Evolutionary conservation across 352 stramenopile genomes (phyloP), one percentile per base, ranked within the genome.

Genomic region (Phytopythium helicoides): DNA sequence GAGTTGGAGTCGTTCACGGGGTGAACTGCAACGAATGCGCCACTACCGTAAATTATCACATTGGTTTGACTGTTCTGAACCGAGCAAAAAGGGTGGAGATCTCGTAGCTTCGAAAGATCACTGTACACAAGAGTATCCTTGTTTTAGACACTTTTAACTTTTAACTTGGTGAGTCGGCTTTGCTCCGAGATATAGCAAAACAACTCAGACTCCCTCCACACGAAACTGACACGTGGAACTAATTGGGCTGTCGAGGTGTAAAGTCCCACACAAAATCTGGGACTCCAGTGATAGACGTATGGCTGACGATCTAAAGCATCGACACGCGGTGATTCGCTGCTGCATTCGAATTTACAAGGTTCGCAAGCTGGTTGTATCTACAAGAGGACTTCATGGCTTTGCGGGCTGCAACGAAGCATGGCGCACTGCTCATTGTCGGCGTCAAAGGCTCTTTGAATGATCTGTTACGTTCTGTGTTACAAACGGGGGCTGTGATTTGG

Each of bases 161-260:
- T n/a, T n/a, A n/a, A n/a, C n/a, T n/a, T n/a, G 44, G 44, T 6
- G 39, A 51, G 18, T 28, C 44, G 10, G 26, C 44, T 6, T 31
- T 51, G 44, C 44, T 51, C 28, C 44, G 44, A 26, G 44, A 51
- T 19, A 51, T 51, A 25, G 44, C n/a, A 4, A 26, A n/a, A 14
- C 8, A 1, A 12, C 28, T 40, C 8, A 18, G 25, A 16, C 6
- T 28, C 5, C 35, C 22, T 21, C 25, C 31, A 12, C 25, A 51
- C 5, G 28, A 25, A 3, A 31, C 37, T 3, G 44, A 51, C 44
- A 51, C 44, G n/a, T 40, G 28, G 28, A 51, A 22, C 4, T 26
- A 52, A 9, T 21, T 52, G 26, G 28, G 18, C 10, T n/a, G 45
- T 5, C 10, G 31, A 19, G 6, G 1, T n/a, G 25, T 26, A 6